Evolutionary conservation across 163 green algal genomes (phyloP).

Genomic region (Chloroidium sp.): DNA sequence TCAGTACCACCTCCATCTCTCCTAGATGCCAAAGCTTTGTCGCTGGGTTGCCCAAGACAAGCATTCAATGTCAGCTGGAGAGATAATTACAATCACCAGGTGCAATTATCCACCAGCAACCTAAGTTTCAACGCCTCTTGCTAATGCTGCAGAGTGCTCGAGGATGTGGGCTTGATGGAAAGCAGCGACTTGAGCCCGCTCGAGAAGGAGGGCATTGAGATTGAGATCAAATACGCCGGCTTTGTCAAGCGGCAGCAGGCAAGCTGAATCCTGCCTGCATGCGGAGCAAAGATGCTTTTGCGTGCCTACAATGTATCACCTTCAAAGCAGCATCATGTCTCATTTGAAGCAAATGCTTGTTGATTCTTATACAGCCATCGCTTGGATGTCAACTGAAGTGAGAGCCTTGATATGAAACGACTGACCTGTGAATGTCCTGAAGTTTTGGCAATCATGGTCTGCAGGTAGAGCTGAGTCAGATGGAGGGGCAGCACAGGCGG

Average conservation of each 20-base stretch:
- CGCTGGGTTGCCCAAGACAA: neutral
- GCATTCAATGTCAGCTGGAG: neutral
- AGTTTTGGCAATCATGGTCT: too few species aligned
- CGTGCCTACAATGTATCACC: too few species aligned
- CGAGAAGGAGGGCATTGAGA: constrained; percentile 83
- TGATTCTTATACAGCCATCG: too few species aligned
- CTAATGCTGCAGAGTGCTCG: constrained; percentile 31
- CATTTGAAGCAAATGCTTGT: too few species aligned
- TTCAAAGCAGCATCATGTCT: too few species aligned
- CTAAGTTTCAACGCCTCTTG: neutral
- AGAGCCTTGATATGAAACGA: too few species aligned
- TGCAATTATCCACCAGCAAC: neutral
- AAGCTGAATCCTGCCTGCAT: too few species aligned
- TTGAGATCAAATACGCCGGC: constrained; percentile 92
- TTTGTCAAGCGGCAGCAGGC: constrained; percentile 70
- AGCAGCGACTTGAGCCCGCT: neutral
- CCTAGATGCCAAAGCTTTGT: neutral
- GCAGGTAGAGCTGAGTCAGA: constrained; percentile 22
- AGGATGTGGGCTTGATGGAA: constrained; percentile 35
- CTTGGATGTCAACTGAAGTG: too few species aligned
- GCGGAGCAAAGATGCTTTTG: too few species aligned
- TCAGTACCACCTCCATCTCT: neutral
- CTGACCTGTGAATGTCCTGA: too few species aligned
- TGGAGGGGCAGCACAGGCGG: constrained; percentile 47
- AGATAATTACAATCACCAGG: neutral